Evolutionary conservation across 1,139 yeast species (phyloP).

Genomic region (Sugiyamaella novakii): DNA sequence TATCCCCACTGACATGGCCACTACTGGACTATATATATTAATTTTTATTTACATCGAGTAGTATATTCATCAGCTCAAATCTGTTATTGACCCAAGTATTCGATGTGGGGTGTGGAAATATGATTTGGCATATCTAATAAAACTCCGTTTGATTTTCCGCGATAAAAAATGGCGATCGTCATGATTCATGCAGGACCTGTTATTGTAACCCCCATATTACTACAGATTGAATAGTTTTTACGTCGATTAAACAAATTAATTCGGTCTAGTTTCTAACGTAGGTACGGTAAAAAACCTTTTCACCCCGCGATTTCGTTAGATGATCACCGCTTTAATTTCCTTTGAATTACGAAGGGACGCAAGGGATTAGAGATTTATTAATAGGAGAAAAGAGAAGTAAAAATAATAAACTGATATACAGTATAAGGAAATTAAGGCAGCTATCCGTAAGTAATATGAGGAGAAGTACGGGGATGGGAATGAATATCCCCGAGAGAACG

Average conservation of each 20-base stretch:
- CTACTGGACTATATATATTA: background rate
- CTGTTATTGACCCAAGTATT: background rate
- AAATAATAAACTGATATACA: no score
- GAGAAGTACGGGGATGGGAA: background rate
- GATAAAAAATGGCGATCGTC: background rate
- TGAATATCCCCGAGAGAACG: no score
- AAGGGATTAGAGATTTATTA: background rate
- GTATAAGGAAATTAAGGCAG: no score
- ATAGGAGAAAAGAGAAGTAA: background rate
- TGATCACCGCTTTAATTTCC: slow-evolving; percentile 9
- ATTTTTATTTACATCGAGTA: background rate
- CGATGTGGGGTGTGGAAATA: background rate
- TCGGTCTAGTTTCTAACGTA: no score
- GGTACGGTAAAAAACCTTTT: no score
- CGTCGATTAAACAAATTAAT: no score
- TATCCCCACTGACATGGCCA: background rate
- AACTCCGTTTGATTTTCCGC: slow-evolving; percentile 14
- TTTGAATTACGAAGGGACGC: background rate
- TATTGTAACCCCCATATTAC: slow-evolving; percentile 2
- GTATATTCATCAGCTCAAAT: background rate
- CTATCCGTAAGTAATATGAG: no score
- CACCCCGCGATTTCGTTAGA: slow-evolving; percentile 9
- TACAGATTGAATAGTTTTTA: no score
- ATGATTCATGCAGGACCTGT: no score
- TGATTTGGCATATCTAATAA: background rate